phyloP scores from a whole-genome alignment of 345 rosid species.

The Hibiscus trionum region DNA sequence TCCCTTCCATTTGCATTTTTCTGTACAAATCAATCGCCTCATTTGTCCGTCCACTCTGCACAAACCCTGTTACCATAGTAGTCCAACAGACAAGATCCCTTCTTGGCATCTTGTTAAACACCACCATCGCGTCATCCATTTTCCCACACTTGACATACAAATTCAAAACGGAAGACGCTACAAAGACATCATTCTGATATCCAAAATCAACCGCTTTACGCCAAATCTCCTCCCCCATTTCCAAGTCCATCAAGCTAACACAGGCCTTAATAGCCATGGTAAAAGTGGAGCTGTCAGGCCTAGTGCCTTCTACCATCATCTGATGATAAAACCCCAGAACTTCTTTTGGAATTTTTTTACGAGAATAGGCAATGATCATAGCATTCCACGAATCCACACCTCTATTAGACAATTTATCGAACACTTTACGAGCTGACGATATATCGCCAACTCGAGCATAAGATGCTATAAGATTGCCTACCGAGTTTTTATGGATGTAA shows the following conservation, averaged over 20 bases:
- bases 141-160: constrained; percentile 49
- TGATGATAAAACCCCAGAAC: constrained; percentile 42
- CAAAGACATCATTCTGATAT: constrained; percentile 55
- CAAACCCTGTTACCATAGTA: constrained; percentile 62
- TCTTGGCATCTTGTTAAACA: constrained; percentile 47
- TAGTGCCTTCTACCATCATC: constrained; percentile 43
- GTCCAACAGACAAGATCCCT: constrained; percentile 67
- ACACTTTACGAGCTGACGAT: constrained; percentile 31
- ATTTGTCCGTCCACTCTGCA: constrained; percentile 25
- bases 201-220: constrained; percentile 45
- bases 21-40: constrained; percentile 46
- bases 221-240: constrained; percentile 51
- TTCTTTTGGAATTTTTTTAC: constrained; percentile 26
- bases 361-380: constrained; percentile 50
- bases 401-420: constrained; percentile 31
- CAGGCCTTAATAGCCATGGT: constrained; percentile 68
- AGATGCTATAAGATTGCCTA: not conserved
- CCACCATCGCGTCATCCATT: constrained; percentile 39
- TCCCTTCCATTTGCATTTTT: constrained; percentile 54
- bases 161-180: constrained; percentile 66
- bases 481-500: not conserved
- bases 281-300: constrained; percentile 71
- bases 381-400: constrained; percentile 46
- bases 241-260: constrained; percentile 31
- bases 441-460: constrained; percentile 31